phyloP scores from a whole-genome alignment of 2,329 filamentous ascomycete genomes.

The Claviceps sp. region DNA sequence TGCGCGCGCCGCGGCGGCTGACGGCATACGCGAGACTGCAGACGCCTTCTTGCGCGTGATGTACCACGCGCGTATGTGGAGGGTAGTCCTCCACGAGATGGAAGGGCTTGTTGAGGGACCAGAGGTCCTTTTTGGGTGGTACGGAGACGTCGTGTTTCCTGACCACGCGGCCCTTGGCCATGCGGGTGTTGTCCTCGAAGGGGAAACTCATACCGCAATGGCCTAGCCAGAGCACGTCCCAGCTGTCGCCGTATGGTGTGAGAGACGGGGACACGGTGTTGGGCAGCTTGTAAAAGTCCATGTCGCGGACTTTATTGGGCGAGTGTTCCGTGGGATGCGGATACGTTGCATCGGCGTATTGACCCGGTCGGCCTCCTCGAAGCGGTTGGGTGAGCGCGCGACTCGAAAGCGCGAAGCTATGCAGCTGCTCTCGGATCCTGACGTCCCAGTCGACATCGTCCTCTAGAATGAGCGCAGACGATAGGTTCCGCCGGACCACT shows the following conservation, averaged over 20 bases:
- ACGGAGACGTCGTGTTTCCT: conserved; percentile 22
- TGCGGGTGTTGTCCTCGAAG: conserved; percentile 3
- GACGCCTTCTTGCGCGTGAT: conserved; percentile 25
- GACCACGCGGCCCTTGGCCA: conserved; percentile 20
- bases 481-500: conserved; percentile 30
- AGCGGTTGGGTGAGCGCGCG: conserved; percentile 21
- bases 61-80: conserved; percentile 29
- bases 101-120: conserved; percentile 22
- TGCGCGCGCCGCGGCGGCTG: conserved; percentile 28
- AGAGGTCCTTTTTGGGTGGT: conserved; percentile 19
- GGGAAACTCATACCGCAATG: conserved; percentile 29
- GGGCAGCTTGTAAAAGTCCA: conserved; percentile 12
- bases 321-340: conserved; percentile 6
- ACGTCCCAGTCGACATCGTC: conserved; percentile 47
- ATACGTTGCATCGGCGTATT: conserved; percentile 15
- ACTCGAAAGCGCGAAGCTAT: conserved; percentile 23
- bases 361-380: not conserved
- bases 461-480: conserved; percentile 38
- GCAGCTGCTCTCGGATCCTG: conserved; percentile 33
- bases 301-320: conserved; percentile 5
- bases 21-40: conserved; percentile 33
- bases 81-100: conserved; percentile 20
- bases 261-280: conserved; percentile 7
- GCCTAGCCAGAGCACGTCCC: conserved; percentile 40
- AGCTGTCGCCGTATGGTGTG: conserved; percentile 36